A percentile compares a stretch with the other conserved stretches of the same genome.
These are phyloP conservation scores for Chalciporus piperatus DNA, from an alignment of 768 basidiomycete genomes.

Conservation along the genomic window DNA sequence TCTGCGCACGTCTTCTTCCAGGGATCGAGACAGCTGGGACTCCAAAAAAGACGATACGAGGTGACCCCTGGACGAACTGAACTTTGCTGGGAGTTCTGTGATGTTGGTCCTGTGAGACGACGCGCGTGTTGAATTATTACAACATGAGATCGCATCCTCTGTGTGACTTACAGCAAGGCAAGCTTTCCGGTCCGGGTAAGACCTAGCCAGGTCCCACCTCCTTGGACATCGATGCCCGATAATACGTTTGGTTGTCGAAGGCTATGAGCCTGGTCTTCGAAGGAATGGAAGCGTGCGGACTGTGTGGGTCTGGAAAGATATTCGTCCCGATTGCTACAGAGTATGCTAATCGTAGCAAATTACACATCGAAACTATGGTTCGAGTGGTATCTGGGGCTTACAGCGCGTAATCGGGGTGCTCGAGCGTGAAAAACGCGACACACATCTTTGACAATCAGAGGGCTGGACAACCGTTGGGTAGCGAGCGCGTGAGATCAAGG, in stretches of 20 bases:
- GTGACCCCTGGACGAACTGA: constrained; percentile 62
- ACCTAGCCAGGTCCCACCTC: constrained; percentile 85
- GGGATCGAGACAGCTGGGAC: constrained; percentile 43
- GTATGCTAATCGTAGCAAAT: constrained; percentile 46
- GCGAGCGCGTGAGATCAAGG: not conserved
- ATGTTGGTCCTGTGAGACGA: constrained; percentile 70
- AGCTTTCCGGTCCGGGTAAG: constrained; percentile 61
- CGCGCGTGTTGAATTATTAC: not conserved
- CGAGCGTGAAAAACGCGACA: constrained; percentile 72
- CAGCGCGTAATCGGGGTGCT: constrained; percentile 78
- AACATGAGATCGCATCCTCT: not conserved
- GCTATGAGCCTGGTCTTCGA: constrained; percentile 35
- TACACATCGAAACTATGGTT: not conserved
- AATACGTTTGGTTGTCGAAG: constrained; percentile 42
- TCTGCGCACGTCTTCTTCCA: constrained; percentile 48
- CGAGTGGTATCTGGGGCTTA: constrained; percentile 31
- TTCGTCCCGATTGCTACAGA: constrained; percentile 80
- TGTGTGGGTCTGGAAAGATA: constrained; percentile 62
- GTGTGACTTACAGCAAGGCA: constrained; percentile 64
- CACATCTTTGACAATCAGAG: constrained; percentile 51
- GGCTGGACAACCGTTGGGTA: not conserved
- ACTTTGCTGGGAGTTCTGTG: constrained; percentile 56
- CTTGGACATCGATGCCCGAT: constrained; percentile 70
- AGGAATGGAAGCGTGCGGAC: constrained; percentile 66
- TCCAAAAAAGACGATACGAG: constrained; percentile 68